Base-by-base conservation (phyloP, 345 rosid species). In the Hypericum androsaemum region DNA sequence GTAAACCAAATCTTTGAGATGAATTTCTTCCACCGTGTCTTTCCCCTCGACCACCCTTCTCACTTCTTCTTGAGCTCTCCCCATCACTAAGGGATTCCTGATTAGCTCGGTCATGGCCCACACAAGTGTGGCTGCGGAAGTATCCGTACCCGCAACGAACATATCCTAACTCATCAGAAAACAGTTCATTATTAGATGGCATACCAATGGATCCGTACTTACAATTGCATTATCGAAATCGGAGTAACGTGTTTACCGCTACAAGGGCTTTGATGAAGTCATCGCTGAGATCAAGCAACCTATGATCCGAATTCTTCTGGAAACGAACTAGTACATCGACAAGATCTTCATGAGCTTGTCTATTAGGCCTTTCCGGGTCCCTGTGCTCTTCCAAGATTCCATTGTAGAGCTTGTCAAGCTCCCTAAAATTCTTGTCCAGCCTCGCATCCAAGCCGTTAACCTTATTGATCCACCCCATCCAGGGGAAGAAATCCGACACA, bases 401-500 rank as follows among this genome's bases (percentile, higher is more conserved):
- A 2, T 73, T 64, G 10, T 52, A 69, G 5, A 79, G 12, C n/a
- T n/a, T 14, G 44, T 76, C 79, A 10, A 76, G 53, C 41, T 74
- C 71, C 43, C 32, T 17, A 28, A 71, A 71, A 43, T 2, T 55
- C 58, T 59, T 64, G 8, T 73, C 65, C 0, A 66, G 6, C 52
- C 64, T 66, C 1, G 54, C 43, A 36, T 65, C 60, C 0, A 60
- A 1, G n/a, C 80, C 79, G 51, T 63, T 79, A 10, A 76, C 61
- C 50, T 54, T 71, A 15, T 67, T 56, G 13, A 73, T 0, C 79
- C 77, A 79, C 6, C 52, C 37, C 77, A 79, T 39, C 50, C 64
- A 58, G 3, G 81, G 79, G 39, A 79, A 66, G 53, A 42, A 56
- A 37, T 79, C 84, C 6, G 64, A 63, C 0, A 71, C 12, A 32